A percentile compares a stretch with the other conserved stretches of the same genome.
phyloP scores from a whole-genome alignment of 2,329 filamentous ascomycete genomes.

The Sclerotinia subarctica region DNA sequence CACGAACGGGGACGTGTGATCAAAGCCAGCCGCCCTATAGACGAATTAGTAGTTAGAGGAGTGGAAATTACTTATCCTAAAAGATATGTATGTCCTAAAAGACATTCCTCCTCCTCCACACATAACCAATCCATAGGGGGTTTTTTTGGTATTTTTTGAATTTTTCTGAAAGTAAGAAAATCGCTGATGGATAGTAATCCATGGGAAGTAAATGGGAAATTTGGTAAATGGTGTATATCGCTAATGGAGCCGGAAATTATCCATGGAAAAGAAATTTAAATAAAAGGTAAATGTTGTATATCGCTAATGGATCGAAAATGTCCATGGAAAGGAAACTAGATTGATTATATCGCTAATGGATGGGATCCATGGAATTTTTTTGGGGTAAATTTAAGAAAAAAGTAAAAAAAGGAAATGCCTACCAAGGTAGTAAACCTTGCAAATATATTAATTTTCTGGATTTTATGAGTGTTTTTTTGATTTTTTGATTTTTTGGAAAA shows the following conservation, averaged over 20 bases:
- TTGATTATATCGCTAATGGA: not conserved
- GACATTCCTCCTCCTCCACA: not conserved
- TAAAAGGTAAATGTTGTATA: not conserved
- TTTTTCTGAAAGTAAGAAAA: not conserved
- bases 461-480: not conserved
- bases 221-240: not conserved
- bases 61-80: not conserved
- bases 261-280: not conserved
- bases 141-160: not conserved
- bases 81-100: not conserved
- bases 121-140: not conserved
- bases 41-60: conserved; percentile 1
- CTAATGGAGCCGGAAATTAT: conserved; percentile 5
- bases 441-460: too few species aligned
- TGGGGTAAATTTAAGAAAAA: too few species aligned
- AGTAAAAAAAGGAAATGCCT: not conserved
- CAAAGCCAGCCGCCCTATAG: conserved; percentile 4
- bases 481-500: not conserved
- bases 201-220: not conserved
- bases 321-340: not conserved
- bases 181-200: not conserved
- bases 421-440: too few species aligned
- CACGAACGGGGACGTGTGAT: conserved; percentile 16
- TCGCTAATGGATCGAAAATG: conserved; percentile 4
- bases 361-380: not conserved